Evolutionary conservation across 2,329 filamentous ascomycete species (phyloP).

Genomic region (Cyclaneusma minus): DNA sequence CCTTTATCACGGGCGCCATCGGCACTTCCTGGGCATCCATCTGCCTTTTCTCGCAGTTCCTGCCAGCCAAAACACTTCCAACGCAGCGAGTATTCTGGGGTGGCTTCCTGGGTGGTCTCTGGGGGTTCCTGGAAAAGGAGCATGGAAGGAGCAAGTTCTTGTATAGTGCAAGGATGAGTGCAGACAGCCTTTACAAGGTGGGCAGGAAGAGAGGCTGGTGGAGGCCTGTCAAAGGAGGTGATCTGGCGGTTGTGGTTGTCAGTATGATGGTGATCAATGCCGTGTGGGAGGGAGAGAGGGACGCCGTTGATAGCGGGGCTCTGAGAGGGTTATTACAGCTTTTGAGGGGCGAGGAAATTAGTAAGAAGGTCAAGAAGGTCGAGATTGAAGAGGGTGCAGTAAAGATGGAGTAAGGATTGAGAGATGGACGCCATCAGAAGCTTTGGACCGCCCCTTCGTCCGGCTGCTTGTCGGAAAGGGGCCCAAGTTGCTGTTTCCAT

Average conservation of each 20-base stretch:
- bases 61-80: slow-evolving; percentile 60
- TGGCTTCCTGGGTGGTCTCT: slow-evolving; percentile 72
- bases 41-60: slow-evolving; percentile 70
- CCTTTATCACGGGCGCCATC: slow-evolving; percentile 70
- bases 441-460: too few species aligned
- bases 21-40: slow-evolving; percentile 79
- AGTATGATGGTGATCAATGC: slow-evolving; percentile 65
- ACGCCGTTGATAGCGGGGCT: too few species aligned
- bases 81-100: slow-evolving; percentile 83
- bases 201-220: slow-evolving; percentile 85
- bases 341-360: too few species aligned
- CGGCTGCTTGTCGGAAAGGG: too few species aligned
- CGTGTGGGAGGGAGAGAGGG: slow-evolving; percentile 63
- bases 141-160: slow-evolving; percentile 56
- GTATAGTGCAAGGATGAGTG: slow-evolving; percentile 60
- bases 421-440: slow-evolving; percentile 5
- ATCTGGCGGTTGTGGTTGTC: slow-evolving; percentile 69
- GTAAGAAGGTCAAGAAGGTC: slow-evolving; percentile 5
- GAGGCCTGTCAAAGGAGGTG: slow-evolving; percentile 66
- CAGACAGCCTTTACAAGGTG: slow-evolving; percentile 83
- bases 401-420: slow-evolving; percentile 5
- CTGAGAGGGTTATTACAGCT: too few species aligned
- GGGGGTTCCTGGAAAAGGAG: slow-evolving; percentile 61
- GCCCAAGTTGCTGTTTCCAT: too few species aligned
- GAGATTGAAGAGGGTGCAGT: slow-evolving; percentile 4